Percentiles rank a stretch among this genome's conserved stretches.
These are phyloP conservation scores for Aphanomyces astaci DNA, from an alignment of 352 stramenopile species.

Conservation along the genomic window DNA sequence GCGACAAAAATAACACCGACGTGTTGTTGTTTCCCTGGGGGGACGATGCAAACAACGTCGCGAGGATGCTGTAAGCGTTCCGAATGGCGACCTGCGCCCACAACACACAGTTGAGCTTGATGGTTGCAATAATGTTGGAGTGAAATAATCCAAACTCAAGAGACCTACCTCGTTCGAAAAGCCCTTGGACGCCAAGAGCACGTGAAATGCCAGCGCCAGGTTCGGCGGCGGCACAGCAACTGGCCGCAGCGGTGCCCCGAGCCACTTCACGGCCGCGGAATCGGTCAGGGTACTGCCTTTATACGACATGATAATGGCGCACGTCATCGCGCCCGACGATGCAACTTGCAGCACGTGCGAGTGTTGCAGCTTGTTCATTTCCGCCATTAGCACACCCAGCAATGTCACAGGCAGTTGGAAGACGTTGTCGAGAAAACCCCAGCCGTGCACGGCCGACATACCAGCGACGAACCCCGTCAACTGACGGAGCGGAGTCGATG, in stretches of 20 bases:
- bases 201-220: not conserved
- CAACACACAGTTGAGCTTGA: not conserved
- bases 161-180: slow-evolving; percentile 9
- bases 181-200: not conserved
- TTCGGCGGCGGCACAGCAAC: not conserved
- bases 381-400: not conserved
- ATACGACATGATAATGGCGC: not conserved
- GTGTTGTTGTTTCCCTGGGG: not conserved
- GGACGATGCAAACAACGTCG: not conserved
- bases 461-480: not conserved
- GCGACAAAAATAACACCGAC: not conserved
- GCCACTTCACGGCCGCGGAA: not conserved
- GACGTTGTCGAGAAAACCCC: not conserved
- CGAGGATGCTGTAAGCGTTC: not conserved
- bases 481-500: not conserved
- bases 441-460: not conserved
- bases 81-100: not conserved
- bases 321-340: not conserved
- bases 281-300: not conserved
- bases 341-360: not conserved
- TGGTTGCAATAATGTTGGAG: not conserved
- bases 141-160: not conserved
- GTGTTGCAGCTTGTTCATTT: not conserved
- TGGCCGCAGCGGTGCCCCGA: slow-evolving; percentile 1
- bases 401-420: not conserved